A percentile compares a stretch with the other conserved stretches of the same genome.
Evolutionary conservation across 192 early-diverging fungal genomes (phyloP).

Genomic region (Cladochytrium replicatum): DNA sequence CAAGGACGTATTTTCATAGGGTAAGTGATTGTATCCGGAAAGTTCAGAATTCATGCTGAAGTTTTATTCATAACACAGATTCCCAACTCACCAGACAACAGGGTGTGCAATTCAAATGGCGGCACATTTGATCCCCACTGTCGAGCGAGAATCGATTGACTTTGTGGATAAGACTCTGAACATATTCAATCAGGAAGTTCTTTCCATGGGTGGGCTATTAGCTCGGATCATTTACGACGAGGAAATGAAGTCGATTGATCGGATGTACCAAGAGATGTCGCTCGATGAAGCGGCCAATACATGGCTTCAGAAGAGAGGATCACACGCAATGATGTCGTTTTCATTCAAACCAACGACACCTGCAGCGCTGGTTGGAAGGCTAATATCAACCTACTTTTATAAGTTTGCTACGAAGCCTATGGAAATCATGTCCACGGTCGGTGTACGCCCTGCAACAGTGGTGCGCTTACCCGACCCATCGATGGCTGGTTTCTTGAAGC

Average conservation of each 20-base stretch:
- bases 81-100: constrained; percentile 86
- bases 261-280: constrained; percentile 32
- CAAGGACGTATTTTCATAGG: constrained; percentile 87
- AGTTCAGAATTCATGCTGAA: background rate
- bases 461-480: constrained; percentile 55
- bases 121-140: constrained; percentile 80
- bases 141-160: constrained; percentile 82
- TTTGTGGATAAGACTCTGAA: constrained; percentile 74
- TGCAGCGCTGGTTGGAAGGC: constrained; percentile 46
- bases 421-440: constrained; percentile 56
- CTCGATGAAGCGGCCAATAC: constrained; percentile 25
- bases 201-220: constrained; percentile 63
- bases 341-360: constrained; percentile 66
- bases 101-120: constrained; percentile 70
- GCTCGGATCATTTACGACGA: constrained; percentile 68
- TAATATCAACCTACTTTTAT: constrained; percentile 50
- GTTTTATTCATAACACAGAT: constrained; percentile 10
- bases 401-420: constrained; percentile 33
- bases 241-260: constrained; percentile 51
- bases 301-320: constrained; percentile 56
- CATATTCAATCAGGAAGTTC: constrained; percentile 72
- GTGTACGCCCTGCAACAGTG: constrained; percentile 37
- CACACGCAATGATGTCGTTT: constrained; percentile 57
- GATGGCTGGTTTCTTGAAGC: constrained; percentile 53
- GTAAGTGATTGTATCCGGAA: background rate